Evolutionary conservation across 768 basidiomycete species (phyloP).

Genomic region (Cubamyces sp.): DNA sequence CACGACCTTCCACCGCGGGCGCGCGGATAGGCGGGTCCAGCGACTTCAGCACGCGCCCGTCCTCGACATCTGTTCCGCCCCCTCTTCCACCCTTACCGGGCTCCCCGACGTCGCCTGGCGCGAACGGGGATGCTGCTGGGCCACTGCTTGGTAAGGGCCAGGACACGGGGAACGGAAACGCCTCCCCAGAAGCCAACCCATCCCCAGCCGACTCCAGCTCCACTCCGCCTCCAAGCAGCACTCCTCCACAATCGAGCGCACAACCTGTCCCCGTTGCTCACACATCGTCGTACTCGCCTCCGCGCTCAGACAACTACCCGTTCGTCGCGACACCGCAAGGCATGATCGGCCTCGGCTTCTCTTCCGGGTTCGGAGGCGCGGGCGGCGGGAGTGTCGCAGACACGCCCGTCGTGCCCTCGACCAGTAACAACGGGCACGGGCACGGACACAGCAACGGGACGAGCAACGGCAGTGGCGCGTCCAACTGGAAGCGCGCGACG

Average conservation of each 20-base stretch:
- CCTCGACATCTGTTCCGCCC: conserved; percentile 12
- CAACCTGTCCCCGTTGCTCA: not conserved
- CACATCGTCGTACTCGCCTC: not conserved
- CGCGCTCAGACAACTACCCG: not conserved
- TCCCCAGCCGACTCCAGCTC: not conserved
- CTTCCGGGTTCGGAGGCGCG: conserved; percentile 21
- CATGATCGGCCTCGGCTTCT: conserved; percentile 9
- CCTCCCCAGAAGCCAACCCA: not conserved
- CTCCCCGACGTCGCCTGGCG: conserved; percentile 22
- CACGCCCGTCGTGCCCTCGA: conserved; percentile 19
- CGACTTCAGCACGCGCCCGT: conserved; percentile 15
- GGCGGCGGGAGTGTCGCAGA: conserved; percentile 20
- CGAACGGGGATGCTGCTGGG: conserved; percentile 3
- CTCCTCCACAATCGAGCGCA: not conserved
- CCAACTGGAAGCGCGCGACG: conserved; percentile 47
- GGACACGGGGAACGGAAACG: conserved; percentile 5
- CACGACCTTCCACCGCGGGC: conserved; percentile 48
- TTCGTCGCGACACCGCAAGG: not conserved
- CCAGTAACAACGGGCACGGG: too few relatives aligned
- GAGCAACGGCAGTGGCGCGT: not conserved
- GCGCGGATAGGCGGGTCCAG: conserved; percentile 27
- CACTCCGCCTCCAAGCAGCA: not conserved
- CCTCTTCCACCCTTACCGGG: conserved; percentile 29
- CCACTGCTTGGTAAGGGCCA: not conserved
- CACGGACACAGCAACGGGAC: too few relatives aligned